Evolutionary conservation across 441 rosid genomes (phyloP).

Genomic region (Populus trichocarpa): DNA sequence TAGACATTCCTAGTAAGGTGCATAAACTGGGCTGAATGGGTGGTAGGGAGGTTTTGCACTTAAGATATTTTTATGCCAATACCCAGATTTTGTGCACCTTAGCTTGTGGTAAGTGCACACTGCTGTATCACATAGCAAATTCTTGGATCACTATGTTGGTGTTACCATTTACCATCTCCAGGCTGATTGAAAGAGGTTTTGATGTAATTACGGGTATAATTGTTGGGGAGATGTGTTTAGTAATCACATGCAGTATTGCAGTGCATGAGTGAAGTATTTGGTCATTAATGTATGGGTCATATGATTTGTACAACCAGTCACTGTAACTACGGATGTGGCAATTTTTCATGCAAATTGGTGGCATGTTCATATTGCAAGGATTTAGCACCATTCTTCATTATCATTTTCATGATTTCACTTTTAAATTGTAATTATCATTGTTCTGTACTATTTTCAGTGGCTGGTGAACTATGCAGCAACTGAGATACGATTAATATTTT

Average conservation of each 20-base stretch:
- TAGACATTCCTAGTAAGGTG: neutral
- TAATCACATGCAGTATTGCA: neutral
- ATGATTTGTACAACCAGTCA: neutral
- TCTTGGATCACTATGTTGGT: neutral
- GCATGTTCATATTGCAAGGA: neutral
- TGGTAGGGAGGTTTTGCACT: neutral
- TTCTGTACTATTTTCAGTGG: neutral
- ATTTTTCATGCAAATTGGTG: neutral
- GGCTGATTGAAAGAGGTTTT: neutral
- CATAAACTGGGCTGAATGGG: neutral
- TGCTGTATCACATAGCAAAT: neutral
- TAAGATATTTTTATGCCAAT: neutral
- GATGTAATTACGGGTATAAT: neutral
- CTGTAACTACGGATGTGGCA: too few relatives aligned
- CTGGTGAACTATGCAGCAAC: neutral
- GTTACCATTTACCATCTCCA: neutral
- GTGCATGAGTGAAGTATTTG: neutral
- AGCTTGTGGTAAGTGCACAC: neutral
- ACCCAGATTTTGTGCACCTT: neutral
- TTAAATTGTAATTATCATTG: neutral
- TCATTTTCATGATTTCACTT: neutral
- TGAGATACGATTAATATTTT: neutral
- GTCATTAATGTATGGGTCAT: neutral
- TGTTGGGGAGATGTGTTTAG: neutral
- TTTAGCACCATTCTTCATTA: neutral